phyloP scores from a whole-genome alignment of 768 basidiomycete genomes.

The Tephrocybe rancida region DNA sequence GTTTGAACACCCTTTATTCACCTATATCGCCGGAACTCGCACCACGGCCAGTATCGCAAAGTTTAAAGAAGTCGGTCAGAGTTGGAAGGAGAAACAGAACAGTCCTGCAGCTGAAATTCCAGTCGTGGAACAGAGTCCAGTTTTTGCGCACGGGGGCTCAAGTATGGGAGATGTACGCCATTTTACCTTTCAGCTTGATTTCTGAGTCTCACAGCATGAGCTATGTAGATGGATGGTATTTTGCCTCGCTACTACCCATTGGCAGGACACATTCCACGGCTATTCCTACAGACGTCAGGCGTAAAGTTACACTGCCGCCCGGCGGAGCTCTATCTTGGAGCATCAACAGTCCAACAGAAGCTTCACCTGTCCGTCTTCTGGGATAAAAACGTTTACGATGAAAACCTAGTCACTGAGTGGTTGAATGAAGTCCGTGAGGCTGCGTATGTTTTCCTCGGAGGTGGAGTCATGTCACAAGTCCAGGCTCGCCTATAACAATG shows the following conservation, averaged over 20 bases:
- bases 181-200: not conserved
- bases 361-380: slow-evolving; percentile 36
- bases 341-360: slow-evolving; percentile 31
- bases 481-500: not conserved
- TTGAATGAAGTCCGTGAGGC: slow-evolving; percentile 43
- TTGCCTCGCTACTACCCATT: slow-evolving; percentile 39
- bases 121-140: slow-evolving; percentile 15
- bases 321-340: slow-evolving; percentile 49
- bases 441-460: slow-evolving; percentile 31
- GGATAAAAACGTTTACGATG: slow-evolving; percentile 50
- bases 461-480: not conserved
- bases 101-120: slow-evolving; percentile 8
- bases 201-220: not conserved
- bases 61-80: slow-evolving; percentile 20
- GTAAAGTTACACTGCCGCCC: slow-evolving; percentile 43
- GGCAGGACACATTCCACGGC: slow-evolving; percentile 4
- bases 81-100: slow-evolving; percentile 21
- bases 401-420: slow-evolving; percentile 45
- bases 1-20: slow-evolving; percentile 47
- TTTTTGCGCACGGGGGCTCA: slow-evolving; percentile 18
- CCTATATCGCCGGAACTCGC: slow-evolving; percentile 37
- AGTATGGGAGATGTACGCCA: slow-evolving; percentile 42
- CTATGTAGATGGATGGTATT: slow-evolving; percentile 32
- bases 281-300: slow-evolving; percentile 21
- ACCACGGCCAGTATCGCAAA: slow-evolving; percentile 27